These are phyloP conservation scores for Lachnellula willkommii DNA, from an alignment of 2,329 filamentous ascomycete species.

Conservation along the genomic window DNA sequence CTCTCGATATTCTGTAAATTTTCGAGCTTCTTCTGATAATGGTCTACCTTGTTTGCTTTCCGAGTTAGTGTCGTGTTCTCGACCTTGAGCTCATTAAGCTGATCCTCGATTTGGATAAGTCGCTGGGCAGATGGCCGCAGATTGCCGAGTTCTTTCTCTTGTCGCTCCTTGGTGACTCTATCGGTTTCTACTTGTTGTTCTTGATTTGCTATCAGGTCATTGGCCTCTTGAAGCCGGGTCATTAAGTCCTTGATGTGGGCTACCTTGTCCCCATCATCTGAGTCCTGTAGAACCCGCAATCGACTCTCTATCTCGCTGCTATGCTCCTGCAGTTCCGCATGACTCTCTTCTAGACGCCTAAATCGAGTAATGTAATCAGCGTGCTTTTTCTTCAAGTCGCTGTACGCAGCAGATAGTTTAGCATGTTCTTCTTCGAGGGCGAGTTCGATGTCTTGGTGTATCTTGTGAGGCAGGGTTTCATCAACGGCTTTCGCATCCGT, in stretches of 20 bases:
- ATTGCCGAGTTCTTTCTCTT: slow-evolving; percentile 45
- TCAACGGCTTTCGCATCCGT: background rate
- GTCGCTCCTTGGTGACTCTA: slow-evolving; percentile 37
- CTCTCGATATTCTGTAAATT: slow-evolving; percentile 49
- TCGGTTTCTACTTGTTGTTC: slow-evolving; percentile 59
- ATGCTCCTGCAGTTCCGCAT: slow-evolving; percentile 53
- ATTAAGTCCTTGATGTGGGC: slow-evolving; percentile 51
- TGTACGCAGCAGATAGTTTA: slow-evolving; percentile 41
- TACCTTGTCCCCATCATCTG: slow-evolving; percentile 48
- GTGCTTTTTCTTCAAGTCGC: slow-evolving; percentile 50
- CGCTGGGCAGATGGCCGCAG: slow-evolving; percentile 43
- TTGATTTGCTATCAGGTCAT: slow-evolving; percentile 65
- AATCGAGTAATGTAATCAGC: slow-evolving; percentile 56
- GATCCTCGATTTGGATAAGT: slow-evolving; percentile 50
- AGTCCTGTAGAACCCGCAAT: slow-evolving; percentile 23
- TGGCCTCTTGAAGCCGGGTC: slow-evolving; percentile 57
- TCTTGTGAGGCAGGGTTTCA: background rate
- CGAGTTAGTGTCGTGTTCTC: slow-evolving; percentile 54
- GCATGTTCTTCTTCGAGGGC: slow-evolving; percentile 46
- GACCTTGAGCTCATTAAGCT: slow-evolving; percentile 54
- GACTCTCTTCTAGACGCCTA: slow-evolving; percentile 54
- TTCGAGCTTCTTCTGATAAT: slow-evolving; percentile 59
- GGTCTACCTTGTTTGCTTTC: slow-evolving; percentile 58
- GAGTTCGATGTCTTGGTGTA: slow-evolving; percentile 23
- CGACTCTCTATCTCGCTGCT: slow-evolving; percentile 53